Evolutionary conservation across 257 asterid genomes (phyloP).

Genomic region (Solanum bukasovii): DNA sequence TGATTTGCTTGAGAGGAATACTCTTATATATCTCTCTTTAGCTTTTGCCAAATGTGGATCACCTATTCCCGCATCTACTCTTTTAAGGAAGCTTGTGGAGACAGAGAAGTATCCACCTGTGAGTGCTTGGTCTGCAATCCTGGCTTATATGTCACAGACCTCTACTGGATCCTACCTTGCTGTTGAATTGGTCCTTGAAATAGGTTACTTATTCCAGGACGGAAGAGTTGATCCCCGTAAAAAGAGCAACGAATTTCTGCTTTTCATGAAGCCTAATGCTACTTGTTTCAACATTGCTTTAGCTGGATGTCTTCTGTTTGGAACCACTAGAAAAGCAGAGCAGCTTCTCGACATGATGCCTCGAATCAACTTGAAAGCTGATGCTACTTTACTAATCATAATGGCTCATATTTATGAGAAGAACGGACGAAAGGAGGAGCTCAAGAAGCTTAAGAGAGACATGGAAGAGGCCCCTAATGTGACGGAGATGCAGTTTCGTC

Average conservation of each 20-base stretch:
- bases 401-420: slow-evolving; percentile 79
- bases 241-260: slow-evolving; percentile 18
- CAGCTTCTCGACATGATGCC: slow-evolving; percentile 94
- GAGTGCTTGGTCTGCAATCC: slow-evolving; percentile 68
- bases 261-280: slow-evolving; percentile 30
- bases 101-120: slow-evolving; percentile 65
- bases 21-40: slow-evolving; percentile 55
- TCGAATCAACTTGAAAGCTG: slow-evolving; percentile 59
- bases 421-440: slow-evolving; percentile 78
- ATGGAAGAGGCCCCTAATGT: slow-evolving; percentile 56
- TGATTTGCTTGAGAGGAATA: slow-evolving; percentile 46
- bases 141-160: slow-evolving; percentile 57
- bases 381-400: slow-evolving; percentile 48
- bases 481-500: slow-evolving; percentile 60
- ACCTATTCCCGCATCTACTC: slow-evolving; percentile 62
- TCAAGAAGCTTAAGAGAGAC: slow-evolving; percentile 72
- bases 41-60: slow-evolving; percentile 67
- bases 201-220: slow-evolving; percentile 79
- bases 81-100: slow-evolving; percentile 75
- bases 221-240: slow-evolving; percentile 79
- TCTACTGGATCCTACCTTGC: slow-evolving; percentile 68
- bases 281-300: slow-evolving; percentile 54
- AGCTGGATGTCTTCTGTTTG: slow-evolving; percentile 74
- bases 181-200: slow-evolving; percentile 78
- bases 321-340: slow-evolving; percentile 84